Evolutionary conservation across 192 early-diverging fungal species (phyloP).

Genomic region (Mortierella alpina): DNA sequence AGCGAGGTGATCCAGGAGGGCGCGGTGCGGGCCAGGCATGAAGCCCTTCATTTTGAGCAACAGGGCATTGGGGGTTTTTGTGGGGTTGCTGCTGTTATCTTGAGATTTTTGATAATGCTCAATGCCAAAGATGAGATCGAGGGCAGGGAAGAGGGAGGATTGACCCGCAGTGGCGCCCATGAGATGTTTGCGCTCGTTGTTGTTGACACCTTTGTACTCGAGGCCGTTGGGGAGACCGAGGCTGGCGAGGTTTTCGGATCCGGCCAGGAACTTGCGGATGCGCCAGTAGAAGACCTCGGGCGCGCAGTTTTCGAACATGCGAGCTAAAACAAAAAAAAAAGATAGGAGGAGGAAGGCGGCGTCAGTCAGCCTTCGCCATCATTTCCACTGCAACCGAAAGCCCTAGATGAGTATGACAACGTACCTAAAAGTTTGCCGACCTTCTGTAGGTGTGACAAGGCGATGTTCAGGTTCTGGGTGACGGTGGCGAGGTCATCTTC

Average conservation of each 20-base stretch:
- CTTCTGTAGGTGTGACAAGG: slow-evolving; percentile 16
- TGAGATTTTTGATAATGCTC: slow-evolving; percentile 77
- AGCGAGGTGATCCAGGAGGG: slow-evolving; percentile 80
- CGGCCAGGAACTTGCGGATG: slow-evolving; percentile 88
- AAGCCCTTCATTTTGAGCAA: slow-evolving; percentile 85
- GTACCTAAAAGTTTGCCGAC: slow-evolving; percentile 27
- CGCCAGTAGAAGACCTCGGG: slow-evolving; percentile 95
- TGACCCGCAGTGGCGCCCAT: slow-evolving; percentile 94
- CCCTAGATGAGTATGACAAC: not conserved
- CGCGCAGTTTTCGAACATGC: slow-evolving; percentile 94
- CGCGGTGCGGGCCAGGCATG: slow-evolving; percentile 87
- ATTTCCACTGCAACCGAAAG: not conserved
- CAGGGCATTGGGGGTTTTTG: slow-evolving; percentile 70
- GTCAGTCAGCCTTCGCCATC: not conserved
- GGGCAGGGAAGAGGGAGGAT: slow-evolving; percentile 84
- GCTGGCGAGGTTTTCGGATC: slow-evolving; percentile 85
- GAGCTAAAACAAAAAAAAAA: slow-evolving; percentile 21
- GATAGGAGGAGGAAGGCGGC: not conserved
- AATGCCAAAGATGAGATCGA: slow-evolving; percentile 89
- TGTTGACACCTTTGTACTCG: slow-evolving; percentile 88
- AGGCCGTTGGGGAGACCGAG: slow-evolving; percentile 78
- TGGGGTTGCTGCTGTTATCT: slow-evolving; percentile 1
- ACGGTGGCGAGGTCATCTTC: slow-evolving; percentile 61
- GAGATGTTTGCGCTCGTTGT: slow-evolving; percentile 72
- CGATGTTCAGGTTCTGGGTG: slow-evolving; percentile 60